Conservation (phyloP, 257 asterid species). For the Penstemon eatonii region DNA sequence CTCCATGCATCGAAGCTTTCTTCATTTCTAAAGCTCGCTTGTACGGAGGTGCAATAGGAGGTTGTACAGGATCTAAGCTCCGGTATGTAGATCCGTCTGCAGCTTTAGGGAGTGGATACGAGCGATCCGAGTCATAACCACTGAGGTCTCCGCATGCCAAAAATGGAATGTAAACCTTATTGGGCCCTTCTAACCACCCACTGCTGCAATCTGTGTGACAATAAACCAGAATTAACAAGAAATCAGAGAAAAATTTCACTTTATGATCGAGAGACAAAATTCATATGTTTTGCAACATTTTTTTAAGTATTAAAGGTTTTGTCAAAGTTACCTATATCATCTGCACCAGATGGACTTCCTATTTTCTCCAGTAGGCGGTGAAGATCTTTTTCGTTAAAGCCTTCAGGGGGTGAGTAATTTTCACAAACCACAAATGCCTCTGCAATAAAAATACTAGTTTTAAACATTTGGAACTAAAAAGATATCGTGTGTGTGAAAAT, state of each 20-base stretch:
- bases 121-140: constrained; percentile 85
- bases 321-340: constrained; percentile 64
- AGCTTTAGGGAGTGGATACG: constrained; percentile 74
- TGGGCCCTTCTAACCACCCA: constrained; percentile 94
- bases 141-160: constrained; percentile 95
- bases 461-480: not conserved
- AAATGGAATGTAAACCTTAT: constrained; percentile 90
- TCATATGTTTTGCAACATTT: not conserved
- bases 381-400: constrained; percentile 82
- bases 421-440: constrained; percentile 98
- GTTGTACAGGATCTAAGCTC: constrained; percentile 88
- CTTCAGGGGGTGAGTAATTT: constrained; percentile 92
- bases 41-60: constrained; percentile 97
- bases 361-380: constrained; percentile 84
- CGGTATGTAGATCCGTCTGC: constrained; percentile 68
- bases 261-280: not conserved
- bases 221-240: not conserved
- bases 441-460: constrained; percentile 34
- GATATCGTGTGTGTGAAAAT: not conserved
- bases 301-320: not conserved
- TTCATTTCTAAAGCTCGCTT: constrained; percentile 94
- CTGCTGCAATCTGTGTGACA: constrained; percentile 85
- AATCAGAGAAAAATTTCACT: too few relatives aligned
- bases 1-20: constrained; percentile 77
- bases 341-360: constrained; percentile 95